Conservation (phyloP, 2,329 filamentous ascomycete genomes). For the Lasiodiplodia sp. region DNA sequence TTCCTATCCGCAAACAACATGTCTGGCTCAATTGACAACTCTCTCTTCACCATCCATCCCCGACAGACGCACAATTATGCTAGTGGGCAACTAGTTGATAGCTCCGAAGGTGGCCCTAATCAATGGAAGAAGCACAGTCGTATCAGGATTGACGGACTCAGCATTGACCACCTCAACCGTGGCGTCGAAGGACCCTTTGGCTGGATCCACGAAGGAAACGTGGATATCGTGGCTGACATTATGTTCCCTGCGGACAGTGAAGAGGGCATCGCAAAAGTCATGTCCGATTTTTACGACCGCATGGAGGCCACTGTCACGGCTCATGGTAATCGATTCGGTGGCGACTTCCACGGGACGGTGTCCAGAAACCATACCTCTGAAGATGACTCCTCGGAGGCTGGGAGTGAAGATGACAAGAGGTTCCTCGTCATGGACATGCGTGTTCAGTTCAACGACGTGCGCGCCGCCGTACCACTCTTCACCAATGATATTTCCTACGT, state of each 20-base stretch:
- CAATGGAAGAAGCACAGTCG: slow-evolving; percentile 97
- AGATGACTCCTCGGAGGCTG: slow-evolving; percentile 8
- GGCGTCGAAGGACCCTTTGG: slow-evolving; percentile 93
- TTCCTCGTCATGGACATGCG: slow-evolving; percentile 93
- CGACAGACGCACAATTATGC: slow-evolving; percentile 85
- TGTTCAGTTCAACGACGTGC: slow-evolving; percentile 94
- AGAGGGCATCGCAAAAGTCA: slow-evolving; percentile 88
- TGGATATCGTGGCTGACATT: slow-evolving; percentile 94
- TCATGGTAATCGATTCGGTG: slow-evolving; percentile 66
- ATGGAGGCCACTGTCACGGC: slow-evolving; percentile 90
- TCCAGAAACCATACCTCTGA: background rate
- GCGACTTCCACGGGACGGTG: slow-evolving; percentile 36
- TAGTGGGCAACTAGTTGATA: slow-evolving; percentile 66
- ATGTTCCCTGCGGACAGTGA: slow-evolving; percentile 91
- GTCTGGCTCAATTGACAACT: slow-evolving; percentile 94
- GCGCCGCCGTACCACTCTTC: slow-evolving; percentile 91
- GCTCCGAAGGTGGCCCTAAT: slow-evolving; percentile 67
- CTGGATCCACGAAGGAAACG: slow-evolving; percentile 97
- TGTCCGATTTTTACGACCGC: slow-evolving; percentile 96
- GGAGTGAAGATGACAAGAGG: slow-evolving; percentile 66
- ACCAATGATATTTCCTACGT: slow-evolving; percentile 91
- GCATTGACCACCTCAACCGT: slow-evolving; percentile 94
- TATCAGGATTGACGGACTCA: slow-evolving; percentile 89
- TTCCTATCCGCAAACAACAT: slow-evolving; percentile 95
- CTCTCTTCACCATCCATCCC: slow-evolving; percentile 95